Conservation (phyloP, 225 moss, liverwort and hornwort species). For the Polytrichum commune region DNA sequence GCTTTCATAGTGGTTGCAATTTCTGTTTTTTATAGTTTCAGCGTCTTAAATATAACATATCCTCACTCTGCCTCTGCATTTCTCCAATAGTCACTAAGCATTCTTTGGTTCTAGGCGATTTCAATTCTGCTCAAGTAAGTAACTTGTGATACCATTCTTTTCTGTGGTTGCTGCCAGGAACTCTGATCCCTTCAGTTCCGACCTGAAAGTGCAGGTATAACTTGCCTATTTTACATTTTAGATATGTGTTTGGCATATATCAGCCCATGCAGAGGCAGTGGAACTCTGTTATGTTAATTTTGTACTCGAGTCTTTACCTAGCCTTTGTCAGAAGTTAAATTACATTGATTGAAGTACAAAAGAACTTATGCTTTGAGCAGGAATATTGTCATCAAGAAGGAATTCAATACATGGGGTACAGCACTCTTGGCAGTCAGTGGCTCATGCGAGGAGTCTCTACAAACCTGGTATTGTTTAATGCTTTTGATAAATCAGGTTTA, state of each 20-base stretch:
- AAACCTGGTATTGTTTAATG: slow-evolving; percentile 23
- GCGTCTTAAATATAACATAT: neutral
- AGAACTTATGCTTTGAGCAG: slow-evolving; percentile 5
- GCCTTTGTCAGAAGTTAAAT: neutral
- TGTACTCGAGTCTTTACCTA: neutral
- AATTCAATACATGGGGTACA: slow-evolving; percentile 40
- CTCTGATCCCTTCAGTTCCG: slow-evolving; percentile 42
- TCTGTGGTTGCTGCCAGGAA: slow-evolving; percentile 17
- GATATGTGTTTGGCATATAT: neutral
- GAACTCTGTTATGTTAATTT: neutral
- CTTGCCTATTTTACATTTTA: neutral
- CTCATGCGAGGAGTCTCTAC: slow-evolving; percentile 31
- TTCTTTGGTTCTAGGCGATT: too few species aligned
- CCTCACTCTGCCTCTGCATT: neutral
- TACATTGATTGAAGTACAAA: too few species aligned
- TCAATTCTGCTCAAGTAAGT: neutral
- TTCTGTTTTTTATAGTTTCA: neutral
- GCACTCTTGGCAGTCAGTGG: slow-evolving; percentile 43
- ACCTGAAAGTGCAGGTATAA: slow-evolving; percentile 33
- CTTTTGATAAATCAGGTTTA: neutral
- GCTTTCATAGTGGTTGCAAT: slow-evolving; percentile 7
- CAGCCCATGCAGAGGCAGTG: neutral
- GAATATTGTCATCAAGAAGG: slow-evolving; percentile 26
- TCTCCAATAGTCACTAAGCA: too few species aligned
- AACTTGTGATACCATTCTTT: neutral